A percentile compares a stretch with the other conserved stretches of the same genome.
Conservation (phyloP, 106 monocot species). For the Platanthera zijinensis region DNA sequence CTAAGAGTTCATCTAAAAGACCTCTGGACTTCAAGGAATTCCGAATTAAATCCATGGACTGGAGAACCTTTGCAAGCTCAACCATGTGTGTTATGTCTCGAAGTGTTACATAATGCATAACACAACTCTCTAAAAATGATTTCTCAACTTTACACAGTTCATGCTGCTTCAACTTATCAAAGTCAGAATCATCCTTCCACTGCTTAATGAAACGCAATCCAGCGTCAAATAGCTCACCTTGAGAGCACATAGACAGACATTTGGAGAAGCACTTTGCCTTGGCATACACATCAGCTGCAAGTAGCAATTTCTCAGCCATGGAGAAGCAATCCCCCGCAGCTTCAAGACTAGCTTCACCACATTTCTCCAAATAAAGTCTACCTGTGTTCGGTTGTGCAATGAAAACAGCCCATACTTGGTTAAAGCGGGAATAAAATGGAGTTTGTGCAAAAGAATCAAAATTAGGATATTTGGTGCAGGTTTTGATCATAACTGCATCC, state of each 20-base stretch:
- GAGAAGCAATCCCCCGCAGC: constrained; percentile 50
- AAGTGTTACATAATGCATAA: constrained; percentile 11
- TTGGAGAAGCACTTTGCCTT: constrained; percentile 32
- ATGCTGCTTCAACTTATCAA: no score
- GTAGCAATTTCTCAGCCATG: constrained; percentile 19
- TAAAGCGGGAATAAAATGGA: no score
- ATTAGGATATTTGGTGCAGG: no score
- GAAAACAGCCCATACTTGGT: neutral
- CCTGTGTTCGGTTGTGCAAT: constrained; percentile 8
- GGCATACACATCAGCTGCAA: constrained; percentile 40
- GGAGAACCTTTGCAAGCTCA: constrained; percentile 29
- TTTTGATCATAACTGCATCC: no score
- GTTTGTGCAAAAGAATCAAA: no score
- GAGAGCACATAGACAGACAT: constrained; percentile 38
- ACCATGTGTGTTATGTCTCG: constrained; percentile 29
- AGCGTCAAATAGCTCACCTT: constrained; percentile 27
- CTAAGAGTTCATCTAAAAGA: constrained; percentile 34
- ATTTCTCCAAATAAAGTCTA: constrained; percentile 46
- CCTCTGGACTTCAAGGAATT: constrained; percentile 18
- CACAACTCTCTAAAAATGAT: constrained; percentile 32
- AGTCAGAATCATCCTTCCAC: constrained; percentile 9
- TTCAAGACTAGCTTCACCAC: constrained; percentile 32
- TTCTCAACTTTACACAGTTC: constrained; percentile 6
- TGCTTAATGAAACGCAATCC: constrained; percentile 25
- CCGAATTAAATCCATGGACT: constrained; percentile 30